phyloP scores from a whole-genome alignment of 495 filamentous ascomycete species.

The Massariosphaeria phaeospora region DNA sequence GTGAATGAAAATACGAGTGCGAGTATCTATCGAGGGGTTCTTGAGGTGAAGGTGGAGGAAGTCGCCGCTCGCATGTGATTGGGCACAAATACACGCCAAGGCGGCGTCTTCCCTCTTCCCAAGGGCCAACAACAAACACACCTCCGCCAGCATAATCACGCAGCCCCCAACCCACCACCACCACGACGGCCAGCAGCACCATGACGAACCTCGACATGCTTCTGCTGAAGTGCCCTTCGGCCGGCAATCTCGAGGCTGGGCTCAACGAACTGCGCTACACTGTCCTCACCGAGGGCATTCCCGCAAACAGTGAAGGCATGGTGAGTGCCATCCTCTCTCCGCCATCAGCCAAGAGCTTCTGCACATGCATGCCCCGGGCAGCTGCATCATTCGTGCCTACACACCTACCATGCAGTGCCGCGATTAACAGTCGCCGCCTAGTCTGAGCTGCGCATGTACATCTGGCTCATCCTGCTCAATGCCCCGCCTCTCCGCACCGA shows the following conservation, averaged over 20 bases:
- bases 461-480: slow-evolving; percentile 89
- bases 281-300: slow-evolving; percentile 72
- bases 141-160: no score
- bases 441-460: slow-evolving; percentile 91
- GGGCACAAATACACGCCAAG: neutral
- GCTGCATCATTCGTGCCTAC: neutral
- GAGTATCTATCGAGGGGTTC: neutral
- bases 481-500: slow-evolving; percentile 78
- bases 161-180: neutral
- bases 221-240: slow-evolving; percentile 63
- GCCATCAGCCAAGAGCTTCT: neutral
- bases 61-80: neutral
- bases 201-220: slow-evolving; percentile 32
- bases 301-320: slow-evolving; percentile 86
- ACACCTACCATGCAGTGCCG: neutral
- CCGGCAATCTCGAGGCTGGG: slow-evolving; percentile 59
- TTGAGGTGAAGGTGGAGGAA: neutral
- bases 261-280: slow-evolving; percentile 71
- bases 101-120: neutral
- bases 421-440: slow-evolving; percentile 34
- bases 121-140: neutral
- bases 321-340: slow-evolving; percentile 45
- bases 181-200: neutral
- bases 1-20: no score
- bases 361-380: neutral